These are phyloP conservation scores for Zea luxurians DNA, from an alignment of 176 grass and related monocot genomes.

Conservation along the genomic window DNA sequence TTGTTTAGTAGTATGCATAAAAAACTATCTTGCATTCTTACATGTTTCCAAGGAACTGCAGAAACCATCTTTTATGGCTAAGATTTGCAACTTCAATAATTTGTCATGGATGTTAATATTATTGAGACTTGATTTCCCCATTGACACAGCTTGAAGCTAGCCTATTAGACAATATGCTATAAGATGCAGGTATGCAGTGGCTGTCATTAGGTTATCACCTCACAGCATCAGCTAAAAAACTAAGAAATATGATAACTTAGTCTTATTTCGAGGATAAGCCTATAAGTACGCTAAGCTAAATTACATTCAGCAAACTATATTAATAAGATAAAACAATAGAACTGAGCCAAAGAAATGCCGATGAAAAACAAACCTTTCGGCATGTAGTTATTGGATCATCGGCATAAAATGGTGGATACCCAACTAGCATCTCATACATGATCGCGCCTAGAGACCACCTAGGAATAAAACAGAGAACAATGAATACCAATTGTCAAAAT, in stretches of 20 bases:
- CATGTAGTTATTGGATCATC: conserved; percentile 95
- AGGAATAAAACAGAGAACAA: conserved; percentile 26
- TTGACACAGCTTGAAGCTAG: background rate
- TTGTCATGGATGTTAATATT: background rate
- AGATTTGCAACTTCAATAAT: background rate
- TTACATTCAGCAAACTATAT: conserved; percentile 1
- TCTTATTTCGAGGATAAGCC: conserved; percentile 8
- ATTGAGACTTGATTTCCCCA: background rate
- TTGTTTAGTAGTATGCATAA: background rate
- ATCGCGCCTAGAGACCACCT: conserved; percentile 98
- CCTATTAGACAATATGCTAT: conserved; percentile 1
- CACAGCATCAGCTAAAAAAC: background rate
- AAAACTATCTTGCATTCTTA: background rate
- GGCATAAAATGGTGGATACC: conserved; percentile 91
- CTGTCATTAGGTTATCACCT: background rate
- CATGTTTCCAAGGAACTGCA: background rate
- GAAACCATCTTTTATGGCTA: background rate
- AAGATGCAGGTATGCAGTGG: background rate
- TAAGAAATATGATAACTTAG: background rate
- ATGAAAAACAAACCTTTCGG: conserved; percentile 65
- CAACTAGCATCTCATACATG: conserved; percentile 98
- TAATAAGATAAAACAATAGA: conserved; percentile 13
- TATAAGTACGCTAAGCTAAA: conserved; percentile 34
- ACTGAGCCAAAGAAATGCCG: background rate
- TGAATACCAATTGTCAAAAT: background rate